Evolutionary conservation across 1,284 basidiomycete species (phyloP), one percentile per base, ranked within the genome.

Genomic region (Fomitopsis schrenkii): DNA sequence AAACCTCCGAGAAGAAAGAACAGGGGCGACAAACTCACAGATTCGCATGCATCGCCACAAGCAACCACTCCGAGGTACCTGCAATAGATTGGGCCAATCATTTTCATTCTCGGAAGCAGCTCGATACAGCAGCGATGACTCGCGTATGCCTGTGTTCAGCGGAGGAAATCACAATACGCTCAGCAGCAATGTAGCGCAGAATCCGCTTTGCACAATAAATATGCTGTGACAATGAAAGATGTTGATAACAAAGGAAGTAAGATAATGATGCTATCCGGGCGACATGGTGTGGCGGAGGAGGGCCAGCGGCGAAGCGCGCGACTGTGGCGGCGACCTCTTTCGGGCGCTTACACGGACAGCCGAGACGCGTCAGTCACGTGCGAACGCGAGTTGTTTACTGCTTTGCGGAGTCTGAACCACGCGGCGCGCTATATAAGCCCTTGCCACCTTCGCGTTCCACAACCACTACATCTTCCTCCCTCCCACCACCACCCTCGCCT

Each of bases 341-440:
- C 62, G 62, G 66, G 55, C 57, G 63, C 35, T 62, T 59, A 44
- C 53, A 55, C 55, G 58, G 26, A 10, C 17, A 38, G 14, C 35
- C 62, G 40, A 64, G 64, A 66, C 70, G 70, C 67, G 66, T 70
- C 56, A 33, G 60, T 71, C 70, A 71, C 70, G 70, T 71, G 70
- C 54, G 26, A 58, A 57, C 64, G 65, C 67, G 62, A 56, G 62
- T 71, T 71, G 70, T 71, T 71, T 60, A 71, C 65, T 67, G 63
- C 61, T 35, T 52, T 64, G 59, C 72, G 73, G 72, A 74, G 72
- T 74, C 71, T 63, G 58, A 74, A 74, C 58, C 41, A 50, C 60
- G 44, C 55, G 54, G 63, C 71, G 70, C 71, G 72, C 67, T 71
- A 70, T 72, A 71, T 71, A 74, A 74, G 63, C 64, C 59, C 48